These are phyloP conservation scores for Penicillium psychrofluorescens DNA, from an alignment of 495 filamentous ascomycete species.

Conservation along the genomic window DNA sequence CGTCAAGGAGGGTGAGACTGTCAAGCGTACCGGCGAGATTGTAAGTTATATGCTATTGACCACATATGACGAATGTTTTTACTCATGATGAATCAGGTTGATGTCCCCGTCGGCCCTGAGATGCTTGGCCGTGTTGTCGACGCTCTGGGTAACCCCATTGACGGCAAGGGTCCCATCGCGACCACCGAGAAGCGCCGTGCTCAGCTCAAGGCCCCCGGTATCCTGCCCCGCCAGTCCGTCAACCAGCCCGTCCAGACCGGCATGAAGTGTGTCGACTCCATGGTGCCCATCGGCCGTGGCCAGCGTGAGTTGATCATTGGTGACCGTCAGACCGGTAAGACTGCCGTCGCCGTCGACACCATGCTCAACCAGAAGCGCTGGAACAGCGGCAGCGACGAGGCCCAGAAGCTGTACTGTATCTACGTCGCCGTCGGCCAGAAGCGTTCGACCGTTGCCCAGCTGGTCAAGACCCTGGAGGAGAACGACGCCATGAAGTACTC, in stretches of 20 bases:
- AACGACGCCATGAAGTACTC: conserved; percentile 99
- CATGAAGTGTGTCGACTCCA: conserved; percentile 98
- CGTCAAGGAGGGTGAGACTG: conserved; percentile 98
- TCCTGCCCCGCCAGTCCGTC: conserved; percentile 93
- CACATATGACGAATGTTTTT: not conserved
- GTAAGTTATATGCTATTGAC: conserved; percentile 47
- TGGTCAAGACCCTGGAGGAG: conserved; percentile 99
- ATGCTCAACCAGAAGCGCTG: conserved; percentile 99
- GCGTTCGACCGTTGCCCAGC: conserved; percentile 97
- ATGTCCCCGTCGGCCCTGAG: conserved; percentile 89
- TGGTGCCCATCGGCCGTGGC: conserved; percentile 99
- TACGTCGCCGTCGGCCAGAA: conserved; percentile 99
- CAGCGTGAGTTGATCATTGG: conserved; percentile 99
- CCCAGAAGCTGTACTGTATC: conserved; percentile 98
- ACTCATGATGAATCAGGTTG: conserved; percentile 58
- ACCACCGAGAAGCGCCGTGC: conserved; percentile 89
- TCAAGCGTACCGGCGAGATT: conserved; percentile 99
- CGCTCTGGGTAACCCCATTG: conserved; percentile 96
- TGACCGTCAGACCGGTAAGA: conserved; percentile 99
- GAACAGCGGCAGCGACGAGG: conserved; percentile 84
- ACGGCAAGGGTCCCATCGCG: conserved; percentile 96
- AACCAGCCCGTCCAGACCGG: conserved; percentile 98
- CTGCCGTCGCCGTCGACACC: conserved; percentile 94
- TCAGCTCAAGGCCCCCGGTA: conserved; percentile 97
- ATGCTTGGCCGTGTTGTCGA: conserved; percentile 97